These are phyloP conservation scores for Alternaria triticina DNA, from an alignment of 2,329 filamentous ascomycete genomes.

Conservation along the genomic window DNA sequence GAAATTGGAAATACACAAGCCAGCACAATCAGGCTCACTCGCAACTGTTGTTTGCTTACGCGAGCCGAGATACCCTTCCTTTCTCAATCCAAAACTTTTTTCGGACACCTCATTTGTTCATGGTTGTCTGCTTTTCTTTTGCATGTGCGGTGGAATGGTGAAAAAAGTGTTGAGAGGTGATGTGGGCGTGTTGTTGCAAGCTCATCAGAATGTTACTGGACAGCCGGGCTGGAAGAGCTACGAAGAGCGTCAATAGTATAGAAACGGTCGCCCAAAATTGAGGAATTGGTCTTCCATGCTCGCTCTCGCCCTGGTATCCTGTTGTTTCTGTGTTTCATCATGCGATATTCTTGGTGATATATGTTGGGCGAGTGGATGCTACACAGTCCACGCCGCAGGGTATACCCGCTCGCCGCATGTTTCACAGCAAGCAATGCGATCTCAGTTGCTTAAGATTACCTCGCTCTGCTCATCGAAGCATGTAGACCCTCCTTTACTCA, in stretches of 20 bases:
- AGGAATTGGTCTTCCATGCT: conserved; percentile 29
- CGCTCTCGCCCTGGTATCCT: conserved; percentile 10
- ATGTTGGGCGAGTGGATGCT: conserved; percentile 29
- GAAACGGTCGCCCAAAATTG: conserved; percentile 37
- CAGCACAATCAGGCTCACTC: conserved; percentile 43
- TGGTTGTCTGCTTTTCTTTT: conserved; percentile 10
- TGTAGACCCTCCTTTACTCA: not conserved
- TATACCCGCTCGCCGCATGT: conserved; percentile 25
- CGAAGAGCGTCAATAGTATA: conserved; percentile 46
- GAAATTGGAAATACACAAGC: conserved; percentile 43
- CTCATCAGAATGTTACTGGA: conserved; percentile 42
- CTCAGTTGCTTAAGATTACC: conserved; percentile 18
- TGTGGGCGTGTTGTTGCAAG: conserved; percentile 22
- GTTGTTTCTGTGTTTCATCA: conserved; percentile 36
- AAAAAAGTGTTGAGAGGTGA: conserved; percentile 21
- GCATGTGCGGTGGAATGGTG: conserved; percentile 26
- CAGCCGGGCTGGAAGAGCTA: conserved; percentile 41
- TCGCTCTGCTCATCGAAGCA: conserved; percentile 11
- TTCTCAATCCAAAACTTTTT: conserved; percentile 24
- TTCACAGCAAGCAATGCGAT: conserved; percentile 32
- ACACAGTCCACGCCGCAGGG: conserved; percentile 29
- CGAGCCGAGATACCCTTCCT: conserved; percentile 49
- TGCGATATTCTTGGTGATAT: conserved; percentile 16
- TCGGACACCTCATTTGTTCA: not conserved
- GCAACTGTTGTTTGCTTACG: conserved; percentile 42